Percentiles rank a stretch among this genome's conserved stretches.
These are phyloP conservation scores for Fagopyrum homotropicum DNA, from an alignment of 148 eudicot species.

Conservation along the genomic window DNA sequence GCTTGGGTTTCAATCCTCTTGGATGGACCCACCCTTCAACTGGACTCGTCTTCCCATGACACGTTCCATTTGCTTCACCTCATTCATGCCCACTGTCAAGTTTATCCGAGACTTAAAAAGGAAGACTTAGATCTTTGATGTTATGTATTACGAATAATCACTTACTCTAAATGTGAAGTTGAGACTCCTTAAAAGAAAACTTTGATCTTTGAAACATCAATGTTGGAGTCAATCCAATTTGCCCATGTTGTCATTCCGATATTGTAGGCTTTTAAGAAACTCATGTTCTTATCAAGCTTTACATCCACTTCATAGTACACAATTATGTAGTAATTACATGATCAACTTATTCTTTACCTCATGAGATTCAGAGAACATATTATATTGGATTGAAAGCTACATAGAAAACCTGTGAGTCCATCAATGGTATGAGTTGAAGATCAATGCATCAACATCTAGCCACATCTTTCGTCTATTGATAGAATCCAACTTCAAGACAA, in stretches of 20 bases:
- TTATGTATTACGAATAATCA: neutral
- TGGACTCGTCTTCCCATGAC: conserved; percentile 39
- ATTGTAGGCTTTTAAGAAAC: conserved; percentile 48
- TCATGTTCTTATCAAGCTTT: conserved; percentile 35
- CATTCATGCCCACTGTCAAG: conserved; percentile 47
- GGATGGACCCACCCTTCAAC: conserved; percentile 36
- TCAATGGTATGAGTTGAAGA: conserved; percentile 70
- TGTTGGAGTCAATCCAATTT: conserved; percentile 52
- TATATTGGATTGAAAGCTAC: too few relatives aligned
- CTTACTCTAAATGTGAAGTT: conserved; percentile 41
- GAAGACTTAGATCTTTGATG: too few relatives aligned
- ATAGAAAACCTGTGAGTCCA: conserved; percentile 34
- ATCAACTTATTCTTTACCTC: too few relatives aligned
- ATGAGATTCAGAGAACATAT: too few relatives aligned
- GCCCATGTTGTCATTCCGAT: conserved; percentile 62
- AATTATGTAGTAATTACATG: conserved; percentile 35
- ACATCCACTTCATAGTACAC: conserved; percentile 45
- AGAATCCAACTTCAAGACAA: conserved; percentile 43
- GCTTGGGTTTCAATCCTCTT: conserved; percentile 37
- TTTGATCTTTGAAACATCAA: conserved; percentile 32
- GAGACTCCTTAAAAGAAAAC: conserved; percentile 68
- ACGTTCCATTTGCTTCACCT: conserved; percentile 35
- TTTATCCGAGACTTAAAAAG: neutral
- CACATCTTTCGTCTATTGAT: conserved; percentile 34
- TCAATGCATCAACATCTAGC: conserved; percentile 45